These are phyloP conservation scores for Sodiomyces alkalinus DNA, from an alignment of 2,329 filamentous ascomycete genomes.

Conservation along the genomic window DNA sequence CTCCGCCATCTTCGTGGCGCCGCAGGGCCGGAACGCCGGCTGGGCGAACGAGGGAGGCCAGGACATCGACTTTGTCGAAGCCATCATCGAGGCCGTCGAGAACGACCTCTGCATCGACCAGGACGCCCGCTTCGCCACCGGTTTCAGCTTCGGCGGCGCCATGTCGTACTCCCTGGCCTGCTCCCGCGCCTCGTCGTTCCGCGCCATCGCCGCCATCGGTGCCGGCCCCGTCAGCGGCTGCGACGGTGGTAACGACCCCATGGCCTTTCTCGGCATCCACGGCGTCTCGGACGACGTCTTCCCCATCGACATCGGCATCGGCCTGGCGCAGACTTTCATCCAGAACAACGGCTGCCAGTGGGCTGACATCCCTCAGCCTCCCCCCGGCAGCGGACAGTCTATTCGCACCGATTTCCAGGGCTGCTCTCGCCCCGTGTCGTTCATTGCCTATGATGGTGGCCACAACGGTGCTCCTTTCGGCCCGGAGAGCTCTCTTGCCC, in stretches of 20 bases:
- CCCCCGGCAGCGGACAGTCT: neutral
- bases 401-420: no score
- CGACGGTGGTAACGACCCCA: conserved; percentile 18
- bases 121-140: conserved; percentile 23
- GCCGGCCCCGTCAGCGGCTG: conserved; percentile 19
- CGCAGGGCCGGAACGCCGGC: conserved; percentile 23
- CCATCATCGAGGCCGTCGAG: conserved; percentile 21
- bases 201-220: conserved; percentile 21
- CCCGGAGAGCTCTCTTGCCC: no score
- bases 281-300: conserved; percentile 19
- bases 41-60: conserved; percentile 26
- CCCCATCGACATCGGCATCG: neutral
- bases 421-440: no score
- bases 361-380: no score
- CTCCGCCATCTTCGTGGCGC: conserved; percentile 25
- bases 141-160: conserved; percentile 28
- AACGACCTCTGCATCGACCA: conserved; percentile 25
- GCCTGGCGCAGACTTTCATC: neutral
- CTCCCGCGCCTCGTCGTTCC: conserved; percentile 18
- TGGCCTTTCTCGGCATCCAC: conserved; percentile 24
- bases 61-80: conserved; percentile 24
- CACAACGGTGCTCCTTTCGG: no score
- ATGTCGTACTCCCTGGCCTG: conserved; percentile 27
- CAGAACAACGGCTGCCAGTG: neutral
- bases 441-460: no score